Conservation (phyloP, 1,284 basidiomycete species). For the Ganoderma resinaceum region DNA sequence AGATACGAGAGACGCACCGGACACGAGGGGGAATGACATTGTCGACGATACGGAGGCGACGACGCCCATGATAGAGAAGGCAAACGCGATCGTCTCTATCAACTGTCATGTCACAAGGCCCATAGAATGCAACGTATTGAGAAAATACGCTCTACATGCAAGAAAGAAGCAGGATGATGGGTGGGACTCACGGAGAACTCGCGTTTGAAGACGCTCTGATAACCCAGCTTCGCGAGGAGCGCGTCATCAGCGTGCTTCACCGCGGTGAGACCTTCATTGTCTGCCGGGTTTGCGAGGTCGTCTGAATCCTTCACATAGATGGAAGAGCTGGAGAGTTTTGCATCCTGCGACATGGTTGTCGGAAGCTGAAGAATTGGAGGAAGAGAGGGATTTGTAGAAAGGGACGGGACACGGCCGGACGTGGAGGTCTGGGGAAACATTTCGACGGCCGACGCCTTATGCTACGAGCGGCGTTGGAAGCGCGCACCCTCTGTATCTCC, state of each 20-base stretch:
- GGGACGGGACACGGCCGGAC: not conserved
- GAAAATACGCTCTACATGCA: too few relatives aligned
- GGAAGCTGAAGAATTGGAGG: not conserved
- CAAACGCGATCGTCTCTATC: constrained; percentile 71
- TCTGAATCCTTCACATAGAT: not conserved
- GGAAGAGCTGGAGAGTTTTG: not conserved
- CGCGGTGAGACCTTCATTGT: constrained; percentile 28
- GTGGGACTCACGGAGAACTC: constrained; percentile 69
- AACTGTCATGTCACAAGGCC: constrained; percentile 44
- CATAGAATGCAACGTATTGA: not conserved
- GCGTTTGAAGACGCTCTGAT: constrained; percentile 77
- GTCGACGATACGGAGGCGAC: constrained; percentile 74
- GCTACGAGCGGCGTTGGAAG: constrained; percentile 4
- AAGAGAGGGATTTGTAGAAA: not conserved
- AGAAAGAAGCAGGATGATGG: not conserved
- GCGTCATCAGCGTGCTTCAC: constrained; percentile 57
- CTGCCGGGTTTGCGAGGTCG: not conserved
- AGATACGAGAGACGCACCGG: constrained; percentile 49
- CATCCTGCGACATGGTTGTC: constrained; percentile 13
- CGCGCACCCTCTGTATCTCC: not conserved
- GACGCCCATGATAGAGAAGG: constrained; percentile 81
- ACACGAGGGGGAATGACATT: constrained; percentile 65
- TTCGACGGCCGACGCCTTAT: not conserved
- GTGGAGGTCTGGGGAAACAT: not conserved
- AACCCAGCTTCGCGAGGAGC: constrained; percentile 71